phyloP scores from a whole-genome alignment of 1,284 basidiomycete species.

The Ganoderma leucocontextum region DNA sequence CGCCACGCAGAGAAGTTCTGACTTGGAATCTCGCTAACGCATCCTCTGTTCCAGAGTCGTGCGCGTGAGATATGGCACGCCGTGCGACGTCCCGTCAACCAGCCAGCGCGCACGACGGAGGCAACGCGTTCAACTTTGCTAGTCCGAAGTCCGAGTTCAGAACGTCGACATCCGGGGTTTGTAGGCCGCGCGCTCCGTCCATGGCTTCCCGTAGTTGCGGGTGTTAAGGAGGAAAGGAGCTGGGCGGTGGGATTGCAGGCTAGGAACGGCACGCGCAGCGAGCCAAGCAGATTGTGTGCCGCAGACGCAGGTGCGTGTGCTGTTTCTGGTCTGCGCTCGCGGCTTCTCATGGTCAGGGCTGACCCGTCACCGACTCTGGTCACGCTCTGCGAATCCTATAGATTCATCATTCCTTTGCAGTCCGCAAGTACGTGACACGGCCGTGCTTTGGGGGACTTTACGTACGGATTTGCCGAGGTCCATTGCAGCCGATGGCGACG shows the following conservation, averaged over 20 bases:
- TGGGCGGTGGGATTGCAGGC: not conserved
- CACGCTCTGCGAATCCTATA: conserved; percentile 1
- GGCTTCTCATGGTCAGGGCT: not conserved
- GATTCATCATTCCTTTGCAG: not conserved
- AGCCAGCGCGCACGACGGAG: not conserved
- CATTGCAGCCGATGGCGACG: not conserved
- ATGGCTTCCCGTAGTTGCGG: not conserved
- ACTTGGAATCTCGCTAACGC: conserved; percentile 11
- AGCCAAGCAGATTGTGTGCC: not conserved
- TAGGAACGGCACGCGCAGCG: not conserved
- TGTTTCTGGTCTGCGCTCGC: not conserved
- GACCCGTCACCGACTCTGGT: conserved; percentile 2
- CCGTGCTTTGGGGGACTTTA: not conserved
- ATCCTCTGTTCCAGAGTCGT: not conserved
- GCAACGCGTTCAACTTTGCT: not conserved
- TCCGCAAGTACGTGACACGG: not conserved
- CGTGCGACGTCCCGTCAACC: not conserved
- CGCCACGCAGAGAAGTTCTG: conserved; percentile 14
- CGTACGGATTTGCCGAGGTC: not conserved
- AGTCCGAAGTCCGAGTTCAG: not conserved
- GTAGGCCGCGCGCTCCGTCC: not conserved
- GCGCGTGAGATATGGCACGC: not conserved
- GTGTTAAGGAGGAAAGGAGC: not conserved
- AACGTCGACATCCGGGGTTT: not conserved
- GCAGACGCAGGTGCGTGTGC: not conserved